Base-by-base conservation (phyloP, 495 filamentous ascomycete species). In the Tuber aestivum region DNA sequence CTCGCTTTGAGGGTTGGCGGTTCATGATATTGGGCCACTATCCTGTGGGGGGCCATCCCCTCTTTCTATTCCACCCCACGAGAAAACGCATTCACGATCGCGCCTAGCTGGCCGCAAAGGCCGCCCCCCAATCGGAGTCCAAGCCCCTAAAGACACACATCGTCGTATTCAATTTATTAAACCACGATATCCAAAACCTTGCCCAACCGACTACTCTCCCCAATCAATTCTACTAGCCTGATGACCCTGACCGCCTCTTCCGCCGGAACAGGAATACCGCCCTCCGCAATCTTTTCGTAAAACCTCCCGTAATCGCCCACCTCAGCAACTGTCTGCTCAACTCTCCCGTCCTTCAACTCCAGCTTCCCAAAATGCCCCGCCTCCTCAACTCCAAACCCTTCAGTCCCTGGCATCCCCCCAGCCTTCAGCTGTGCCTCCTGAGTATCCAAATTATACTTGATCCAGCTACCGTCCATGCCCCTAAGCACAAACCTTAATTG, bases 401-500 rank as follows among this genome's bases (percentile, higher is more conserved):
- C 74, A 44, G 77, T 80, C 20, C 74, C 72, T 0, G 84, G 82
- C 9, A 9, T 83, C 86, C 89, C 82, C 0, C 93, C 94, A 3
- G 86, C 87, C 83, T 90, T 90, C 61, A 96, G 86, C 79, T 94
- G 92, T 65, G 92, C 90, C 84, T 97, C 94, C 84, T 97, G 94
- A 42, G 89, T 85, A 84, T 97, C 94, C 0, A 95, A 84, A 75
- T 92, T 89, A 81, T 84, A 89, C 87, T 96, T 97, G 85, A 89
- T 91, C 83, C 90, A 97, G 79, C 90, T 93, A 1, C 91, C 94
- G 83, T 93, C 90, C 8, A 90, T 89, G 23, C 94, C 94, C 35
- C 94, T 85, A 12, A 97, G 89, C 90, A 93, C 93, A 86, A 91
- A 97, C 73, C 93, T 84, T 77, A 92, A 83, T 84, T 97, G 93